Evolutionary conservation across 2,329 filamentous ascomycete species (phyloP), one percentile per base, ranked within the genome.

Genomic region (Stachybotrys echinatus): DNA sequence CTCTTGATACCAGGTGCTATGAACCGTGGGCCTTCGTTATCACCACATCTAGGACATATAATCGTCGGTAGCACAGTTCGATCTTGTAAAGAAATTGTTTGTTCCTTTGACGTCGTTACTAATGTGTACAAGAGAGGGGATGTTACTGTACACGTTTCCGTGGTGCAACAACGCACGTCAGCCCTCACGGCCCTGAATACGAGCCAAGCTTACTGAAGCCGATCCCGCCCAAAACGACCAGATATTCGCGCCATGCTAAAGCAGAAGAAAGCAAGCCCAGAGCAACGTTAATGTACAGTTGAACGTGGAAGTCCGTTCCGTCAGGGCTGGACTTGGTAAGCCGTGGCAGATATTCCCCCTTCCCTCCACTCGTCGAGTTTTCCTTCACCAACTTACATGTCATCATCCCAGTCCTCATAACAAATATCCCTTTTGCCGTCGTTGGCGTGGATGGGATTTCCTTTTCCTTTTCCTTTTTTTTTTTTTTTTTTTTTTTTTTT

Each of bases 81-180:
- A n/a, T n/a, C n/a, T n/a, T n/a, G n/a, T n/a, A n/a, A n/a, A n/a
- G n/a, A n/a, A n/a, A n/a, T 5, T 34, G 27, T 14, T 34, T 14
- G 27, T 34, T 14, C 27, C 10, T 34, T 34, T 34, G 27, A 34
- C 27, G 27, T 34, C 27, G 27, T 34, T 34, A 10, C 10, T 14
- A 34, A 14, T 34, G 10, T 34, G 6, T 37, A 64, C 64, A 66
- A 69, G 67, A 70, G 67, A 69, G 66, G 66, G 65, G 66, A 68
- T 68, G 65, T 61, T 66, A 67, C 59, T 59, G 50, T 49, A 52
- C 61, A 61, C 27, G 27, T 34, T 34, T n/a, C 27, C 27, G 10
- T 34, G 27, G 61, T 58, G 56, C 55, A 62, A 61, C 56, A 49
- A 53, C 48, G 54, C 61, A 63, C 52, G 51, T 43, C 53, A 52